Percentiles rank a stretch among this genome's conserved stretches.
phyloP scores from a whole-genome alignment of 305 asterid species.

The Solanum hybrid region DNA sequence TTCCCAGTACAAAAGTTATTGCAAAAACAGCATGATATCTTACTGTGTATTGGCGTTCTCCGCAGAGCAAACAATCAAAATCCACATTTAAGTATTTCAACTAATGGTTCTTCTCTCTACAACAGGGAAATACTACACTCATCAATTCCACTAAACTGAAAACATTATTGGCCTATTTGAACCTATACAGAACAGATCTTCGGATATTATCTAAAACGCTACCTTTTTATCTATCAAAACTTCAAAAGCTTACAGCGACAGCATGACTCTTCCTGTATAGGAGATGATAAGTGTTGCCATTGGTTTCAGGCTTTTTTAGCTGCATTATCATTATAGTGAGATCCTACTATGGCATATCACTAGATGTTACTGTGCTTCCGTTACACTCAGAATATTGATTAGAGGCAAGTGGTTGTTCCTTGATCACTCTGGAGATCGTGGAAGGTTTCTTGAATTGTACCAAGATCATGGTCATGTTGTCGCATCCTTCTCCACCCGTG shows the following conservation, averaged over 20 bases:
- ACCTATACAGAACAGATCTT: neutral
- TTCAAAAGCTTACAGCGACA: neutral
- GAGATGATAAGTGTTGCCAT: neutral
- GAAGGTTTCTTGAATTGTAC: conserved; percentile 57
- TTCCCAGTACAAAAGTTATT: neutral
- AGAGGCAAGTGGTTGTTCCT: conserved; percentile 23
- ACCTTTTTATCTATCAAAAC: neutral
- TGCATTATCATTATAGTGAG: neutral
- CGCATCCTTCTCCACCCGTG: conserved; percentile 87
- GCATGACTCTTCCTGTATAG: neutral
- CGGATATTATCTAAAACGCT: neutral
- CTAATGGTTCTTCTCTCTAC: neutral
- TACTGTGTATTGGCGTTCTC: neutral
- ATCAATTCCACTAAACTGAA: neutral
- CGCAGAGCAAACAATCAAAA: neutral
- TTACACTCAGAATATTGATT: conserved; percentile 14
- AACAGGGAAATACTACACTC: neutral
- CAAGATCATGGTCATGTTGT: conserved; percentile 93
- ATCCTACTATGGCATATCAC: neutral
- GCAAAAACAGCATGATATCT: neutral
- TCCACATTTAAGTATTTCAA: neutral
- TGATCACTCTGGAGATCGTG: neutral
- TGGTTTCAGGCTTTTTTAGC: neutral
- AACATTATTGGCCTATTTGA: neutral
- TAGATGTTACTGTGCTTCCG: neutral